These are phyloP conservation scores for Microcyclospora tardicrescens DNA, from an alignment of 2,329 filamentous ascomycete species.

Conservation along the genomic window DNA sequence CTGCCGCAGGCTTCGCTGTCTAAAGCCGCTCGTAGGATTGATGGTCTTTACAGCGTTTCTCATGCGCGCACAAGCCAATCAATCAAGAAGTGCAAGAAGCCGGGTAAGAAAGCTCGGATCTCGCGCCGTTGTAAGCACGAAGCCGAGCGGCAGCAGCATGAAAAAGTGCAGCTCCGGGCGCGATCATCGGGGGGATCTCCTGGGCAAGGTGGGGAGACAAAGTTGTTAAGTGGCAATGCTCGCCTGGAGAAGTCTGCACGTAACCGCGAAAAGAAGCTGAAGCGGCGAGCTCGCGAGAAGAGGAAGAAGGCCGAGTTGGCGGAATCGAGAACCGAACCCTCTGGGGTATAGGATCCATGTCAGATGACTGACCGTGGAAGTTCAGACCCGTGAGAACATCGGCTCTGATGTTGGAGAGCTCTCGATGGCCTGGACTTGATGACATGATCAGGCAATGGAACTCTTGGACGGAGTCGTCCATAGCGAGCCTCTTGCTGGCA, in stretches of 20 bases:
- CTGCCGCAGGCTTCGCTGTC: slow-evolving; percentile 1
- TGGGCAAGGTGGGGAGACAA: neutral
- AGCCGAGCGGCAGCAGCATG: neutral
- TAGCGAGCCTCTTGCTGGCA: too few relatives aligned
- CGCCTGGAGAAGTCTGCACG: slow-evolving; percentile 8
- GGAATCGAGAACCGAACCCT: neutral
- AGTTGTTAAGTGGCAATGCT: slow-evolving; percentile 1
- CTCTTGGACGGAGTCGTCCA: too few relatives aligned
- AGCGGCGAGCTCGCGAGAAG: slow-evolving; percentile 10
- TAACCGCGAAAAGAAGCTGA: slow-evolving; percentile 12
- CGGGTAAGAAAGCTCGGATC: neutral
- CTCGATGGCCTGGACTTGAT: too few relatives aligned
- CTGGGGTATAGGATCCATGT: too few relatives aligned
- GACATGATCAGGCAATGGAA: too few relatives aligned
- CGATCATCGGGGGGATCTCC: too few relatives aligned
- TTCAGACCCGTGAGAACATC: too few relatives aligned
- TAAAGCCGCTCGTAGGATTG: neutral
- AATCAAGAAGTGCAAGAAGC: neutral
- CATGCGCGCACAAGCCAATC: neutral
- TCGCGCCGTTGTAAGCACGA: neutral
- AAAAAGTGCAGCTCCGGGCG: neutral
- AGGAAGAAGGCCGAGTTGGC: slow-evolving; percentile 5
- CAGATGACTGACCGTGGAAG: too few relatives aligned
- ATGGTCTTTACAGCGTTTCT: neutral
- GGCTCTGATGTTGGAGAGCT: too few relatives aligned